These are phyloP conservation scores for Anisogramma anomala DNA, from an alignment of 2,329 filamentous ascomycete species.

Conservation along the genomic window DNA sequence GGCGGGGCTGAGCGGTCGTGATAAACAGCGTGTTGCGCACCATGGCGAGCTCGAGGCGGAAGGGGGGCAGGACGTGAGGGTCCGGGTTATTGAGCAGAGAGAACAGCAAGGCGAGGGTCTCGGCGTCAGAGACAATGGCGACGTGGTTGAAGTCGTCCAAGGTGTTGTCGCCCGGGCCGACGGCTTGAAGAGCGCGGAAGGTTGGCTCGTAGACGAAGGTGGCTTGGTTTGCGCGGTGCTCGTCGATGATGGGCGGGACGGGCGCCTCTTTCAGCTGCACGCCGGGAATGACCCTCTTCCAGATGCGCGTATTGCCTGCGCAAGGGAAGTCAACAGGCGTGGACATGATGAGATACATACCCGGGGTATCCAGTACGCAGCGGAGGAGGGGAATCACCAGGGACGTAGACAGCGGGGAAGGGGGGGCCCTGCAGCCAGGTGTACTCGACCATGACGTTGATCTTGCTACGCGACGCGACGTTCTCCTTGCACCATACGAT, in stretches of 20 bases:
- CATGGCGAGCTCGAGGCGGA: constrained; percentile 10
- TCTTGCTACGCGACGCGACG: too few species aligned
- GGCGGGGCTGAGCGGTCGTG: background rate
- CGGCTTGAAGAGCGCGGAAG: constrained; percentile 6
- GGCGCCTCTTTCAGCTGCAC: background rate
- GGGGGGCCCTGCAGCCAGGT: constrained; percentile 5
- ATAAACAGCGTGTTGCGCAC: constrained; percentile 10
- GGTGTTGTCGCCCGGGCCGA: background rate
- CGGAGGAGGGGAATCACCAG: background rate
- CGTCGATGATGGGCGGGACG: constrained; percentile 2
- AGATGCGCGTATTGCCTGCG: constrained; percentile 6
- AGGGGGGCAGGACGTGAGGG: background rate
- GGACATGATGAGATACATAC: background rate
- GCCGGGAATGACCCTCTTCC: background rate
- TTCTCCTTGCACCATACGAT: too few species aligned
- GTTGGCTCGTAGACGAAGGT: constrained; percentile 10
- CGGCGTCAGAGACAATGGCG: constrained; percentile 8
- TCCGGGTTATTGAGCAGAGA: constrained; percentile 1
- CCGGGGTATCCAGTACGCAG: too few species aligned
- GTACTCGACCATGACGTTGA: constrained; percentile 9
- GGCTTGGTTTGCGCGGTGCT: constrained; percentile 1
- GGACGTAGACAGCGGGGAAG: constrained; percentile 10
- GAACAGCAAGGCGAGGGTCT: constrained; percentile 4
- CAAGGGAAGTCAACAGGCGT: background rate
- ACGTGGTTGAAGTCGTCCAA: background rate